These are phyloP conservation scores for Hanseniaspora thailandica DNA, from an alignment of 805 yeast species.

Conservation along the genomic window DNA sequence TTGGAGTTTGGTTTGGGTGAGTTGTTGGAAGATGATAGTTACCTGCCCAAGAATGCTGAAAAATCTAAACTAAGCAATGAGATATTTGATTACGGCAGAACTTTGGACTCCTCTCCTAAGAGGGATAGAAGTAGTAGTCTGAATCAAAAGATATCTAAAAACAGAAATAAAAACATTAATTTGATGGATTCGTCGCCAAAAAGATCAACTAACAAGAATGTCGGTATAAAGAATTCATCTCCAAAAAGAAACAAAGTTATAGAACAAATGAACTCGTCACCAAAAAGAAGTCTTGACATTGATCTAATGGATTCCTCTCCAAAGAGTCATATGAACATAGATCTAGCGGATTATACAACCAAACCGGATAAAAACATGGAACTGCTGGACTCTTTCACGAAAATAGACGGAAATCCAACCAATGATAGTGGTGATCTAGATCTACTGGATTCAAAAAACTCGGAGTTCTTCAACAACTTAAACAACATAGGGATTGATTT, in stretches of 20 bases:
- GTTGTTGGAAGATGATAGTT: not conserved
- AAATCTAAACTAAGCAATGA: constrained; percentile 11
- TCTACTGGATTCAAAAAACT: constrained; percentile 2
- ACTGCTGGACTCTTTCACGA: not conserved
- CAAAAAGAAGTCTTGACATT: not conserved
- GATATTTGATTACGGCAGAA: constrained; percentile 1
- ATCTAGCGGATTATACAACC: not conserved
- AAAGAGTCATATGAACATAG: not conserved
- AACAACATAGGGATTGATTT: constrained; percentile 7
- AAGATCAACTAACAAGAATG: not conserved
- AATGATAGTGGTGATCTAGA: not conserved
- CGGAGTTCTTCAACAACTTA: constrained; percentile 1
- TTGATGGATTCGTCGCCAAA: not conserved
- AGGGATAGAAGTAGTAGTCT: not conserved
- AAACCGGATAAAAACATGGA: not conserved
- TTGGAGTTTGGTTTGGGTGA: constrained; percentile 1
- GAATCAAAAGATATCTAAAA: not conserved
- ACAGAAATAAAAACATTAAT: not conserved
- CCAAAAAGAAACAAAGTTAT: not conserved
- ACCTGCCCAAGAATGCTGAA: not conserved
- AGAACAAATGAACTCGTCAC: not conserved
- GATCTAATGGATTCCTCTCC: not conserved
- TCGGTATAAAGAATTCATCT: not conserved
- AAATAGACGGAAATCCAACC: not conserved
- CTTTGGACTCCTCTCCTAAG: not conserved